These are phyloP conservation scores for Tylopilus vinaceipallidus DNA, from an alignment of 768 basidiomycete genomes.

Conservation along the genomic window DNA sequence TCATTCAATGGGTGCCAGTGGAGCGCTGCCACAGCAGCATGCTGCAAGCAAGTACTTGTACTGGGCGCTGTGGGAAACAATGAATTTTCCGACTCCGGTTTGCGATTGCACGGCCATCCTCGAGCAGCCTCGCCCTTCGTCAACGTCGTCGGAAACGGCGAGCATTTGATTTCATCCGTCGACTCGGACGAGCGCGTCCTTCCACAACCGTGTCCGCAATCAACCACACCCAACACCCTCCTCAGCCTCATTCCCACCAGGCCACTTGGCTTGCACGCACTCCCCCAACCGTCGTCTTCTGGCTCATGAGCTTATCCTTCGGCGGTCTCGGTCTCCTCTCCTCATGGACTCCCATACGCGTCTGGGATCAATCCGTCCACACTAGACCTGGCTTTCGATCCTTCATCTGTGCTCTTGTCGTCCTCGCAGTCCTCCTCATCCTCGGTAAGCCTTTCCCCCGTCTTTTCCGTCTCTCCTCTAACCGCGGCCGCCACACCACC, in stretches of 20 bases:
- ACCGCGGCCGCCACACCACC: not conserved
- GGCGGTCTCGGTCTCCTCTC: slow-evolving; percentile 62
- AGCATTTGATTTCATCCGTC: slow-evolving; percentile 4
- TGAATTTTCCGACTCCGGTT: slow-evolving; percentile 28
- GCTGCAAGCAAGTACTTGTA: no score
- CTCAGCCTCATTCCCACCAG: slow-evolving; percentile 32
- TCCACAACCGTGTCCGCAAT: slow-evolving; percentile 44
- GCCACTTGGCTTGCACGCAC: slow-evolving; percentile 33
- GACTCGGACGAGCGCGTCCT: slow-evolving; percentile 19
- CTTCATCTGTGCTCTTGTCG: slow-evolving; percentile 66
- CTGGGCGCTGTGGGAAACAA: slow-evolving; percentile 18
- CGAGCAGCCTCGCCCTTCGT: slow-evolving; percentile 3
- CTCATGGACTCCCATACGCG: slow-evolving; percentile 51
- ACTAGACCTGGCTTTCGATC: slow-evolving; percentile 66
- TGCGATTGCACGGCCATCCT: slow-evolving; percentile 12
- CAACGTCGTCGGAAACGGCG: slow-evolving; percentile 17
- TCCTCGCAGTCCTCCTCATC: slow-evolving; percentile 64
- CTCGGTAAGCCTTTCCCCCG: slow-evolving; percentile 52
- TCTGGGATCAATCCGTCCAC: slow-evolving; percentile 48
- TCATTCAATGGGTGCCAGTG: no score
- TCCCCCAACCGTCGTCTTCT: slow-evolving; percentile 47
- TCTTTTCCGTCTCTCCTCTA: not conserved
- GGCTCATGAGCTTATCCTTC: slow-evolving; percentile 66
- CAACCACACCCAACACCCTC: slow-evolving; percentile 24
- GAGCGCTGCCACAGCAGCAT: no score